phyloP scores from a whole-genome alignment of 2,329 filamentous ascomycete genomes.

The Fusarium anthophilum region DNA sequence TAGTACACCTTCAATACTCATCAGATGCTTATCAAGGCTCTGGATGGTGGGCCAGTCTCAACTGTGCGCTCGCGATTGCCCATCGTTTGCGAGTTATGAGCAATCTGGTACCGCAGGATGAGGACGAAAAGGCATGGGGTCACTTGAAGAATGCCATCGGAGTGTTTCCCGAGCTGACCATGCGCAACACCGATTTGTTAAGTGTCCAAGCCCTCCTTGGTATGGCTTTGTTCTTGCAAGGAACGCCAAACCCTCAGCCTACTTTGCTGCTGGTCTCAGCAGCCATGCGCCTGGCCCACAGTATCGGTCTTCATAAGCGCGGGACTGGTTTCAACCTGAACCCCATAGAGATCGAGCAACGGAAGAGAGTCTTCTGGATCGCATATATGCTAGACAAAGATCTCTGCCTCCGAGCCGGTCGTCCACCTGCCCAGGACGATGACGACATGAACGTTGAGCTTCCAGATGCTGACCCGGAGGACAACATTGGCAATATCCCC shows the following conservation, averaged over 20 bases:
- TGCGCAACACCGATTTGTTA: constrained; percentile 94
- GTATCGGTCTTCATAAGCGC: constrained; percentile 93
- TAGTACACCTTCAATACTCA: constrained; percentile 94
- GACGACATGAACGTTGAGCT: constrained; percentile 94
- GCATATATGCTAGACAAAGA: constrained; percentile 73
- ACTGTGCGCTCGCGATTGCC: constrained; percentile 91
- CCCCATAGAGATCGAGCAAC: constrained; percentile 91
- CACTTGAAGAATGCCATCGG: constrained; percentile 97
- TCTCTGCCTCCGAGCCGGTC: constrained; percentile 66
- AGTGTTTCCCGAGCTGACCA: constrained; percentile 89
- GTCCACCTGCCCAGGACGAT: constrained; percentile 70
- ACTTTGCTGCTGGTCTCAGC: constrained; percentile 91
- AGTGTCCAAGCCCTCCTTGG: constrained; percentile 94
- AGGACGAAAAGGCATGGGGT: constrained; percentile 94
- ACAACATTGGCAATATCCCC: constrained; percentile 95
- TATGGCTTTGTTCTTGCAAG: constrained; percentile 94
- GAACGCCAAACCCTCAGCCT: constrained; percentile 95
- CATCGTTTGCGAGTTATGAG: constrained; percentile 95
- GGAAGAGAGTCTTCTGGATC: constrained; percentile 73
- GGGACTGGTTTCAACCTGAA: constrained; percentile 94
- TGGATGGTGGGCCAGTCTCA: constrained; percentile 98
- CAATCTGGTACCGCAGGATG: constrained; percentile 87
- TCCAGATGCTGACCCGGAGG: constrained; percentile 86
- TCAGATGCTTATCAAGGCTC: constrained; percentile 92
- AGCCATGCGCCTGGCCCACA: constrained; percentile 90